A percentile compares a stretch with the other conserved stretches of the same genome.
phyloP scores from a whole-genome alignment of 345 rosid genomes.

The Bretschneidera sinensis region DNA sequence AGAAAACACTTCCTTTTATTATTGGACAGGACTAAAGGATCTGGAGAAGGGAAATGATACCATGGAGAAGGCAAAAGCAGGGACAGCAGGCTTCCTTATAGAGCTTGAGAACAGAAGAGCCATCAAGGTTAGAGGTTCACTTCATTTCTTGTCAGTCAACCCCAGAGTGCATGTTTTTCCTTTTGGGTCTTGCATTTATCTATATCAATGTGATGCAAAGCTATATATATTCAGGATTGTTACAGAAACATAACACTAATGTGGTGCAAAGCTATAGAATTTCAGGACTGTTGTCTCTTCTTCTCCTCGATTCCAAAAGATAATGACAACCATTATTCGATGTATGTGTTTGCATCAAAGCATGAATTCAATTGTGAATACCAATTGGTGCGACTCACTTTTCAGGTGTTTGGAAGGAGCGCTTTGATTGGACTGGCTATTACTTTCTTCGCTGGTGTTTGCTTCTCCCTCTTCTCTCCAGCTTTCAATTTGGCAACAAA shows the following conservation, averaged over 20 bases:
- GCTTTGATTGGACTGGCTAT: slow-evolving; percentile 47
- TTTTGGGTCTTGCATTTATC: no score
- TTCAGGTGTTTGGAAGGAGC: slow-evolving; percentile 72
- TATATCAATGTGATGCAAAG: no score
- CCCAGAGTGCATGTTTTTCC: no score
- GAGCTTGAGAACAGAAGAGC: slow-evolving; percentile 66
- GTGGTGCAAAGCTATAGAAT: no score
- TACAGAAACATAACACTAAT: no score
- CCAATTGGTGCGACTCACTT: not conserved
- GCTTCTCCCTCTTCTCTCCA: slow-evolving; percentile 86
- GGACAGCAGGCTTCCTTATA: slow-evolving; percentile 52
- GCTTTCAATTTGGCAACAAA: slow-evolving; percentile 85
- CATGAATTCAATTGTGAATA: no score
- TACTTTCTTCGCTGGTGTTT: slow-evolving; percentile 68
- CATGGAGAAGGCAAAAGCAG: slow-evolving; percentile 35
- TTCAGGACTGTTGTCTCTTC: no score
- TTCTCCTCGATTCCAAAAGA: not conserved
- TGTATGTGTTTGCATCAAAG: no score
- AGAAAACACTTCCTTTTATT: not conserved
- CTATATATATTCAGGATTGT: no score
- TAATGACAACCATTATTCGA: not conserved
- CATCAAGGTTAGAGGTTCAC: slow-evolving; percentile 81
- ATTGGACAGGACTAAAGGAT: slow-evolving; percentile 25
- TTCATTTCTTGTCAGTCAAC: slow-evolving; percentile 12
- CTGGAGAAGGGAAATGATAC: slow-evolving; percentile 27